Percentiles rank a stretch among this genome's conserved stretches.
phyloP scores from a whole-genome alignment of 768 basidiomycete species.

The Leucocoprinus leucothites region DNA sequence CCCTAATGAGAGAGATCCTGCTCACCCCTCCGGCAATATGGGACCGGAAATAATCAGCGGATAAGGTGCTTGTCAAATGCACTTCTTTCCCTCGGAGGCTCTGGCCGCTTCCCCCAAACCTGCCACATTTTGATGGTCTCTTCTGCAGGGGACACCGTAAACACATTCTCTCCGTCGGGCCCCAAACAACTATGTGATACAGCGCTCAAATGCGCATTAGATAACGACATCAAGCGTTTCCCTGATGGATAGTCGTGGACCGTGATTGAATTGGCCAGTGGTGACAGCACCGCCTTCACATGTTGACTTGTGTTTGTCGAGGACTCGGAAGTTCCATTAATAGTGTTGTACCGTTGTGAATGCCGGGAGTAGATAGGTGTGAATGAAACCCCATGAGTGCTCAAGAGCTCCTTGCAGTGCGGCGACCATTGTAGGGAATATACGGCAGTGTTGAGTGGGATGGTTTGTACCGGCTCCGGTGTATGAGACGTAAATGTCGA shows the following conservation, averaged over 20 bases:
- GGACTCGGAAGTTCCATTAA: background rate
- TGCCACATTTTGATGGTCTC: conserved; percentile 75
- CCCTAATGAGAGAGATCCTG: background rate
- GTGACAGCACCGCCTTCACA: conserved; percentile 42
- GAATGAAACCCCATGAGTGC: conserved; percentile 72
- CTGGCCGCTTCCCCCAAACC: conserved; percentile 48
- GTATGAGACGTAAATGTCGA: conserved; percentile 19
- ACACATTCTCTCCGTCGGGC: conserved; percentile 59
- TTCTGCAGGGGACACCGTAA: conserved; percentile 61
- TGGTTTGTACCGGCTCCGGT: conserved; percentile 48
- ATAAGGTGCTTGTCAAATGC: conserved; percentile 46
- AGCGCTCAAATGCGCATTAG: conserved; percentile 51
- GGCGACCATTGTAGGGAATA: conserved; percentile 75
- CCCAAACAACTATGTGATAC: conserved; percentile 62
- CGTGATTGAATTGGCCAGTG: conserved; percentile 66
- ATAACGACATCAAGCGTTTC: conserved; percentile 47
- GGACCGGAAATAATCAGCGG: conserved; percentile 26
- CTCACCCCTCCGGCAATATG: background rate
- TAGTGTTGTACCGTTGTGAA: too few relatives aligned
- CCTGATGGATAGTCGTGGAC: conserved; percentile 74
- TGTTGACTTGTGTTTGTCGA: conserved; percentile 29
- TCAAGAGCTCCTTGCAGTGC: conserved; percentile 85
- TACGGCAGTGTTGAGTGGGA: conserved; percentile 74
- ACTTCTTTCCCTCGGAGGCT: conserved; percentile 32
- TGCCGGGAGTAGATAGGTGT: conserved; percentile 31